Conservation (phyloP, 257 asterid species). For the Plectranthus barbatus region DNA sequence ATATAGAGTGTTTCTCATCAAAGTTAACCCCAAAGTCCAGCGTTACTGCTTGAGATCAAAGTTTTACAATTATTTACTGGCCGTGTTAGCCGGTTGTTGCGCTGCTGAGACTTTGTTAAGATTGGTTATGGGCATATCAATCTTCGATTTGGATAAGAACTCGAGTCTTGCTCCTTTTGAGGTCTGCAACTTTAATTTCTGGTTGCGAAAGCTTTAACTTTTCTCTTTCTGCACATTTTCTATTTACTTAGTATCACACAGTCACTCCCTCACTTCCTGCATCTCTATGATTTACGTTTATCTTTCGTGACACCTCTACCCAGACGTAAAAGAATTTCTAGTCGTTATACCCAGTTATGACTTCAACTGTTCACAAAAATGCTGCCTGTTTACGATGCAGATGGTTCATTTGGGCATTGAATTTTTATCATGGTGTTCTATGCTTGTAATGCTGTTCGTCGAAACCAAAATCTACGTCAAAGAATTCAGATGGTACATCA, state of each 20-base stretch:
- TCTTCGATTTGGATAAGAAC: conserved; percentile 51
- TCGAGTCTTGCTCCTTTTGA: conserved; percentile 63
- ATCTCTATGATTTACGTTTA: not conserved
- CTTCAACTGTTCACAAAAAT: not conserved
- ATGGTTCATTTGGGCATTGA: conserved; percentile 54
- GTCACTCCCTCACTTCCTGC: too few relatives aligned
- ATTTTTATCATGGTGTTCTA: conserved; percentile 60
- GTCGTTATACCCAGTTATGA: not conserved
- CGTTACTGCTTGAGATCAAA: conserved; percentile 54
- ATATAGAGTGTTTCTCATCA: conserved; percentile 52
- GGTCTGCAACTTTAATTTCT: conserved; percentile 32
- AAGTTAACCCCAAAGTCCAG: conserved; percentile 25
- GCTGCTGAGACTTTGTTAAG: conserved; percentile 62
- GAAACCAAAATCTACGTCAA: conserved; percentile 65
- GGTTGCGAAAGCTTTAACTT: not conserved
- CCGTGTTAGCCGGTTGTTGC: conserved; percentile 45
- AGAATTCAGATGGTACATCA: conserved; percentile 79
- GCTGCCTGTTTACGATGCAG: conserved; percentile 31
- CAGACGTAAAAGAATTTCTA: too few relatives aligned
- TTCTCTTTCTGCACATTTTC: not conserved
- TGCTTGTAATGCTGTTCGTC: conserved; percentile 48
- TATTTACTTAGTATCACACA: too few relatives aligned
- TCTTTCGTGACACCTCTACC: not conserved
- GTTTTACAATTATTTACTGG: conserved; percentile 45
- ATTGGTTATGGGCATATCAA: conserved; percentile 52